These are phyloP conservation scores for Calonectria hawksworthii DNA, from an alignment of 2,329 filamentous ascomycete species.

Conservation along the genomic window DNA sequence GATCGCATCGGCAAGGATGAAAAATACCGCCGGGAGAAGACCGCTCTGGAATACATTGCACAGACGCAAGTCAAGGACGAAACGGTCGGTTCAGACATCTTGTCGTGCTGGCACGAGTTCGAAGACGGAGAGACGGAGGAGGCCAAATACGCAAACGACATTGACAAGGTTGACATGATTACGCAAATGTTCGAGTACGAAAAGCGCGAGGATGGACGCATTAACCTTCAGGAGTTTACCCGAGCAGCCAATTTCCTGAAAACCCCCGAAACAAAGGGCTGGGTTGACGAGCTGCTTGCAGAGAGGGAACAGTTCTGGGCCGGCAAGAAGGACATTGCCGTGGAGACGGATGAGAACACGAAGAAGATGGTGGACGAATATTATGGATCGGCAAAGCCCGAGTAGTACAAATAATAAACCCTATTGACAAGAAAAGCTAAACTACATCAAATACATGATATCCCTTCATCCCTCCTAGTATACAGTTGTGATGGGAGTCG, in stretches of 20 bases:
- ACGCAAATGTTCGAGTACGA: constrained; percentile 98
- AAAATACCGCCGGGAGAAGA: constrained; percentile 87
- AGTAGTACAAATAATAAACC: background rate
- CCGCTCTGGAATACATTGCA: constrained; percentile 93
- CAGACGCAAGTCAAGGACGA: constrained; percentile 80
- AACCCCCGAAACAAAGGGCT: constrained; percentile 82
- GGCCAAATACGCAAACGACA: constrained; percentile 91
- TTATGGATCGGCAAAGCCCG: background rate
- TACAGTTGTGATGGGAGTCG: constrained; percentile 42
- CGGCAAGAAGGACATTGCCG: background rate
- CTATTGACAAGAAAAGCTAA: background rate
- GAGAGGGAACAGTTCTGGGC: constrained; percentile 83
- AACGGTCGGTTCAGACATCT: background rate
- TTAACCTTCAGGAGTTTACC: constrained; percentile 89
- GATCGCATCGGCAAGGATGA: constrained; percentile 89
- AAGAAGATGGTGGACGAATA: constrained; percentile 4
- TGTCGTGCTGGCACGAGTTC: constrained; percentile 86
- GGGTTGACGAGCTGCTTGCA: constrained; percentile 81
- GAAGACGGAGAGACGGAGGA: constrained; percentile 88
- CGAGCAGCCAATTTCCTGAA: constrained; percentile 81
- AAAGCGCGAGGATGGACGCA: constrained; percentile 71
- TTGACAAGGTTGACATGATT: constrained; percentile 96
- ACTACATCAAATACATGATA: background rate
- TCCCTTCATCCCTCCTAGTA: constrained; percentile 28
- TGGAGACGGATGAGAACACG: background rate